A percentile compares a stretch with the other conserved stretches of the same genome.
These are phyloP conservation scores for Aspergillus sparsus DNA, from an alignment of 495 filamentous ascomycete species.

Conservation along the genomic window DNA sequence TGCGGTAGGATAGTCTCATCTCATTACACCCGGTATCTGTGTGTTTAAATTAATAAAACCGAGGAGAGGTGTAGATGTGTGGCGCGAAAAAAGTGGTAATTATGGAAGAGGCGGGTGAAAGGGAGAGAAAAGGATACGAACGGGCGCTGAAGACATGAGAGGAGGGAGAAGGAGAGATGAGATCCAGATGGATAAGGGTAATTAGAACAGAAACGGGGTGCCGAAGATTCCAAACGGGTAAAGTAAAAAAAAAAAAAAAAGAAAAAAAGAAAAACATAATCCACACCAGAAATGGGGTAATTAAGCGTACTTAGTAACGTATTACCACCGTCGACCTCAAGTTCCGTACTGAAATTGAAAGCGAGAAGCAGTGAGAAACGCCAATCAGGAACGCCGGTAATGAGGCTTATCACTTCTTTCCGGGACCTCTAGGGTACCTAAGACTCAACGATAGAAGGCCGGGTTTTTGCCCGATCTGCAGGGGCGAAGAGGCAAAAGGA, in stretches of 20 bases:
- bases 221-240: constrained; percentile 1
- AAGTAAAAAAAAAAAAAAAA: constrained; percentile 7
- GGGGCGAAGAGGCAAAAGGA: constrained; percentile 5
- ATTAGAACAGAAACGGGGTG: constrained; percentile 1
- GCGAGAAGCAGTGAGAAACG: background rate
- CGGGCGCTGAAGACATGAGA: constrained; percentile 1
- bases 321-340: no score
- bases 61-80: background rate
- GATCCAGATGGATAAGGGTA: constrained; percentile 4
- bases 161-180: background rate
- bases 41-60: background rate
- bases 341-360: no score
- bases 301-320: no score
- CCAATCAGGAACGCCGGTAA: background rate
- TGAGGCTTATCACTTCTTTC: constrained; percentile 3
- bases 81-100: background rate
- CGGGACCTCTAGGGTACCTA: background rate
- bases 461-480: constrained; percentile 1
- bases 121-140: constrained; percentile 8
- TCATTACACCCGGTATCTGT: constrained; percentile 35
- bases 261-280: no score
- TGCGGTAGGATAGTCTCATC: constrained; percentile 45
- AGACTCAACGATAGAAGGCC: background rate
- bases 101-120: constrained; percentile 11
- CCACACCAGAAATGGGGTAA: no score